These are phyloP conservation scores for Colletotrichum sp. DNA, from an alignment of 2,329 filamentous ascomycete genomes.

Conservation along the genomic window DNA sequence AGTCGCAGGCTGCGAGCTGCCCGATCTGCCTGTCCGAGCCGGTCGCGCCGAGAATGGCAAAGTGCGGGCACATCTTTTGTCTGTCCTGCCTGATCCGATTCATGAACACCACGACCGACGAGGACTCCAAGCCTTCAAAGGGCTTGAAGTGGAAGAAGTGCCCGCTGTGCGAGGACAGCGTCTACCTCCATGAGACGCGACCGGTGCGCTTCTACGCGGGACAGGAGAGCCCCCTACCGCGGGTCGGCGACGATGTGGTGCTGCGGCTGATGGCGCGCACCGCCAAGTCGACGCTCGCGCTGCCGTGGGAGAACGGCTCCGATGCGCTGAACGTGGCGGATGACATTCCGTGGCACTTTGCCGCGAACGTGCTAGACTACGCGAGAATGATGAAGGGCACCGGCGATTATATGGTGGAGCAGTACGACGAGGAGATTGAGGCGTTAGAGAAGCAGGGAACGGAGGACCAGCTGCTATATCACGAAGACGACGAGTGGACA, in stretches of 20 bases:
- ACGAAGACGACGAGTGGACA: constrained; percentile 91
- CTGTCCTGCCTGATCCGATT: constrained; percentile 91
- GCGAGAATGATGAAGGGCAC: constrained; percentile 95
- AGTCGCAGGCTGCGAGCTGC: constrained; percentile 87
- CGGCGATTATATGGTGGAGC: constrained; percentile 81
- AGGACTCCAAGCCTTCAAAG: constrained; percentile 71
- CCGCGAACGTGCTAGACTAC: constrained; percentile 92
- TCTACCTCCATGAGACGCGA: constrained; percentile 90
- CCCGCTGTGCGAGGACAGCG: constrained; percentile 90
- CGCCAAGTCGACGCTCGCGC: constrained; percentile 81
- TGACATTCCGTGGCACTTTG: constrained; percentile 93
- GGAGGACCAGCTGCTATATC: constrained; percentile 91
- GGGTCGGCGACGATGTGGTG: constrained; percentile 88
- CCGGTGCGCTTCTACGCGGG: constrained; percentile 92
- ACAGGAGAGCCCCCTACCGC: constrained; percentile 81
- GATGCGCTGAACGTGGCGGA: constrained; percentile 73
- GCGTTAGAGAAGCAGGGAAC: constrained; percentile 78
- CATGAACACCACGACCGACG: constrained; percentile 84
- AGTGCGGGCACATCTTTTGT: constrained; percentile 97
- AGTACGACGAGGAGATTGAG: constrained; percentile 80
- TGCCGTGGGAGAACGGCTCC: constrained; percentile 80
- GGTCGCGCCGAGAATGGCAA: constrained; percentile 94
- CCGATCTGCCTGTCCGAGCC: constrained; percentile 95
- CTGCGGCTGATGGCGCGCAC: constrained; percentile 84
- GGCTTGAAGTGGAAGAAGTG: constrained; percentile 90